Percentiles rank a stretch among this genome's conserved stretches.
These are phyloP conservation scores for Hymenoscyphus linearis DNA, from an alignment of 2,329 filamentous ascomycete species.

Conservation along the genomic window DNA sequence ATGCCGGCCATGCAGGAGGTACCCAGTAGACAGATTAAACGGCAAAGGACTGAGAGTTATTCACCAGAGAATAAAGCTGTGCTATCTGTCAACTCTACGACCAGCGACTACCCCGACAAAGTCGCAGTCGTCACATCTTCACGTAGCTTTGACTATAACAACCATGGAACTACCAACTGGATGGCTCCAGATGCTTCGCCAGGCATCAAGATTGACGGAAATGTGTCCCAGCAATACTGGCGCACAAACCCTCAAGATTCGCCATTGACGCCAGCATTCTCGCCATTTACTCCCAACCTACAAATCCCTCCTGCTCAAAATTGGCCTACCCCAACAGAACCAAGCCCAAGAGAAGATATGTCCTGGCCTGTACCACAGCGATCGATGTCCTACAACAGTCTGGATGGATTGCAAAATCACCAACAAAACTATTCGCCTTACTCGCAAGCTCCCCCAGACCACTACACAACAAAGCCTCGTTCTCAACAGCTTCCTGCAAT, in stretches of 20 bases:
- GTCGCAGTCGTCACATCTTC: conserved; percentile 25
- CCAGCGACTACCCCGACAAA: conserved; percentile 17
- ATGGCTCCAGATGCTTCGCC: conserved; percentile 28
- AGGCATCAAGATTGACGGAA: conserved; percentile 36
- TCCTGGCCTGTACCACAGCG: conserved; percentile 31
- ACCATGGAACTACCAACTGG: conserved; percentile 27
- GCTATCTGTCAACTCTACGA: conserved; percentile 8
- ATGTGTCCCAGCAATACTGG: conserved; percentile 42
- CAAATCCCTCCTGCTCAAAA: conserved; percentile 26
- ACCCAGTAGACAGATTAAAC: conserved; percentile 39
- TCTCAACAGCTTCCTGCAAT: conserved; percentile 21
- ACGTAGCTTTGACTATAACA: conserved; percentile 27
- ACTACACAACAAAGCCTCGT: conserved; percentile 25
- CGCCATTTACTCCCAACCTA: conserved; percentile 42
- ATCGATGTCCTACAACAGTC: conserved; percentile 32
- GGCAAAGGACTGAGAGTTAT: conserved; percentile 32
- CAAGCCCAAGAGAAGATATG: conserved; percentile 27
- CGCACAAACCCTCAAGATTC: conserved; percentile 45
- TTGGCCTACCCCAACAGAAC: conserved; percentile 27
- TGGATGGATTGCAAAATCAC: conserved; percentile 28
- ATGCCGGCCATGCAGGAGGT: conserved; percentile 43
- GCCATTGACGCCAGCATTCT: conserved; percentile 45
- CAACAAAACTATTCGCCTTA: conserved; percentile 24
- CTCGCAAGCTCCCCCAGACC: conserved; percentile 17
- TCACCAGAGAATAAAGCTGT: conserved; percentile 32